Conservation (phyloP, 2,329 filamentous ascomycete genomes). For the Esteya vermicola region DNA sequence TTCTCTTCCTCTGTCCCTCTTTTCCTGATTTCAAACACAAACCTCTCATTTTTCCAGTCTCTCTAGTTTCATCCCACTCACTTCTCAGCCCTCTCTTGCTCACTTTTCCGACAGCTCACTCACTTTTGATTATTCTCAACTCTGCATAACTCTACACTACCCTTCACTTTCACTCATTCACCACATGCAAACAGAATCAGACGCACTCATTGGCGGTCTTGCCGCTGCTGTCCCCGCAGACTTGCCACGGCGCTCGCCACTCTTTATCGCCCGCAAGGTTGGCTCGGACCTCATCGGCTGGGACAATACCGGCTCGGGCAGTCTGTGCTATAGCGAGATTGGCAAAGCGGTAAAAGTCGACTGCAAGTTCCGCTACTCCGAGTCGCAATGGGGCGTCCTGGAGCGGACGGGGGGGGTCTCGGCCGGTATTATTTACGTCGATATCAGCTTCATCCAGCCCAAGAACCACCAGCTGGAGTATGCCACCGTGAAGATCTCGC, state of each 20-base stretch:
- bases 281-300: not conserved
- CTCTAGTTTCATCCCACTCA: too few relatives aligned
- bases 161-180: too few relatives aligned
- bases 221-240: too few relatives aligned
- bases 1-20: not conserved
- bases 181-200: too few relatives aligned
- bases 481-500: not conserved
- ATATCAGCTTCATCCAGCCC: conserved; percentile 1
- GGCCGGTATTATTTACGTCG: conserved; percentile 5
- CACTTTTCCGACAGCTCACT: too few relatives aligned
- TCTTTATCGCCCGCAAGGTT: not conserved
- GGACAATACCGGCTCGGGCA: not conserved
- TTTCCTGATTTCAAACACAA: not conserved
- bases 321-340: conserved; percentile 1
- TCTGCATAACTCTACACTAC: too few relatives aligned
- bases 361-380: conserved; percentile 2
- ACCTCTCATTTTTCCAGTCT: not conserved
- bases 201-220: too few relatives aligned
- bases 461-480: not conserved
- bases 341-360: conserved; percentile 4
- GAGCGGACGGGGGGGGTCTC: not conserved
- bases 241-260: too few relatives aligned
- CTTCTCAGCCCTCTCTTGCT: too few relatives aligned
- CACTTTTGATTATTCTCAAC: too few relatives aligned
- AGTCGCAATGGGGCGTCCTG: conserved; percentile 4